These are phyloP conservation scores for Malus asiatica DNA, from an alignment of 306 rosid species.

Conservation along the genomic window DNA sequence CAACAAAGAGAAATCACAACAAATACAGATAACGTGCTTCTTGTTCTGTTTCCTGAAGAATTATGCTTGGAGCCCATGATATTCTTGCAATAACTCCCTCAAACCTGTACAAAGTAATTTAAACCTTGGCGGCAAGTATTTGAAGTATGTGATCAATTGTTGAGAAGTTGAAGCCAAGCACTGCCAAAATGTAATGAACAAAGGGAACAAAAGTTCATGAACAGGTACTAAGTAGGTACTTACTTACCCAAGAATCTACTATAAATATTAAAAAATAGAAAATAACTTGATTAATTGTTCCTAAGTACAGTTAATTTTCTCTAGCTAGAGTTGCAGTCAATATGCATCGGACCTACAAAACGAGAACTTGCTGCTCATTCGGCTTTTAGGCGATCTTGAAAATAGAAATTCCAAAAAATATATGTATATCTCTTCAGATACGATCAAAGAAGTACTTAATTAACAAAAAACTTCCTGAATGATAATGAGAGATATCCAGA, in stretches of 20 bases:
- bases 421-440: neutral
- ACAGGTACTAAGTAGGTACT: neutral
- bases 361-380: neutral
- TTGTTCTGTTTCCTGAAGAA: conserved; percentile 40
- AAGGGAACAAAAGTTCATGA: neutral
- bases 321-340: neutral
- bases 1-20: conserved; percentile 73
- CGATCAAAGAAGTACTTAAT: neutral
- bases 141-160: conserved; percentile 4
- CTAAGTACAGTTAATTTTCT: neutral
- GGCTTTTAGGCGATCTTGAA: neutral
- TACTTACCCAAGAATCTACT: neutral
- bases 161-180: conserved; percentile 9
- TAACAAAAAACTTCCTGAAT: neutral
- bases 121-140: conserved; percentile 10
- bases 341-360: neutral
- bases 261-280: too few relatives aligned
- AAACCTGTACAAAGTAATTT: conserved; percentile 15
- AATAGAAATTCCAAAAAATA: neutral
- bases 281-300: neutral
- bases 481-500: neutral
- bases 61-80: conserved; percentile 67
- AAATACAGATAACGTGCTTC: conserved; percentile 70
- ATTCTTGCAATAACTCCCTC: conserved; percentile 11
- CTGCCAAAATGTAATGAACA: neutral